These are phyloP conservation scores for Suillus fuscotomentosus DNA, from an alignment of 768 basidiomycete genomes.

Conservation along the genomic window DNA sequence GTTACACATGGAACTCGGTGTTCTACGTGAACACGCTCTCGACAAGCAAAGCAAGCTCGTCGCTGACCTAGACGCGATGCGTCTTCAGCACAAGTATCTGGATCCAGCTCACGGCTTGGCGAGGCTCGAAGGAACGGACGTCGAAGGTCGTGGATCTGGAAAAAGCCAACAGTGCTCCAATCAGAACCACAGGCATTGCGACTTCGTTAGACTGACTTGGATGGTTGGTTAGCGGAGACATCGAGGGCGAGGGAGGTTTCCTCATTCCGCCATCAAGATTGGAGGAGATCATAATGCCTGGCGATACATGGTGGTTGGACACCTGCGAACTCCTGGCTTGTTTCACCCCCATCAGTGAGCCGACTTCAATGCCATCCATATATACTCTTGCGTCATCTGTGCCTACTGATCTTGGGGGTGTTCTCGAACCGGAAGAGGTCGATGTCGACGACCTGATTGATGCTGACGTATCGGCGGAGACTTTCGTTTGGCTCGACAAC, in stretches of 20 bases:
- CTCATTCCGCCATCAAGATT: too few species aligned
- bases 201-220: conserved; percentile 64
- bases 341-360: not conserved
- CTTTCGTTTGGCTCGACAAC: conserved; percentile 28
- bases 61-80: conserved; percentile 66
- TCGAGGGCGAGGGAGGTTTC: conserved; percentile 70
- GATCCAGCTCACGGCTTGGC: conserved; percentile 63
- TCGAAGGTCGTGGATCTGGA: conserved; percentile 58
- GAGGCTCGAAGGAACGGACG: conserved; percentile 47
- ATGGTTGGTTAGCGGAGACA: conserved; percentile 60
- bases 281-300: too few species aligned
- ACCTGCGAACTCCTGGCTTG: conserved; percentile 25
- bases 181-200: conserved; percentile 73
- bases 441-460: conserved; percentile 12
- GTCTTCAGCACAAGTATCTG: conserved; percentile 60
- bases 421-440: not conserved
- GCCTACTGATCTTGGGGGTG: not conserved
- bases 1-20: conserved; percentile 65
- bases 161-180: conserved; percentile 66
- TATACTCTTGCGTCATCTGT: not conserved
- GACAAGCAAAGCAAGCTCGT: conserved; percentile 74
- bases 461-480: conserved; percentile 15
- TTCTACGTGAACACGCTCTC: conserved; percentile 57
- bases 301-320: too few species aligned
- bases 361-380: not conserved